A percentile compares a stretch with the other conserved stretches of the same genome.
Conservation (phyloP, 139 green algal genomes). For the Pleodorina starrii region DNA sequence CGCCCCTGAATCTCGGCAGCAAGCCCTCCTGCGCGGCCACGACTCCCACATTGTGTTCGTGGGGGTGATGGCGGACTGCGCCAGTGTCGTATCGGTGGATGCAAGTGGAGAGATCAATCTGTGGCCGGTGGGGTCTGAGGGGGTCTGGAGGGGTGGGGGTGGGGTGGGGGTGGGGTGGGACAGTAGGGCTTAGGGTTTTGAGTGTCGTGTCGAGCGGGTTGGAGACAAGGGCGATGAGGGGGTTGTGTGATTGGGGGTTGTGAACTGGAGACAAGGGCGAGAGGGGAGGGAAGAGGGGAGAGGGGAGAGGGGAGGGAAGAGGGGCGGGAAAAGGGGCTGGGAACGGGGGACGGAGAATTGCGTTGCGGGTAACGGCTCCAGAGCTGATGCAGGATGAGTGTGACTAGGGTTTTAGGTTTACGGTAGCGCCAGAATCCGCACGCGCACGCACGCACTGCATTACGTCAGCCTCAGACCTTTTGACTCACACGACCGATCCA, state of each 20-base stretch:
- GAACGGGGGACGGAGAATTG: background rate
- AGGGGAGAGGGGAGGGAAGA: background rate
- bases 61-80: constrained; percentile 62
- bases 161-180: background rate
- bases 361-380: too few relatives aligned
- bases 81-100: constrained; percentile 59
- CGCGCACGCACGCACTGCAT: too few relatives aligned
- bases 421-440: too few relatives aligned
- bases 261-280: too few relatives aligned
- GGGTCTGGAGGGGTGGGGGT: background rate
- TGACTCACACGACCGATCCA: too few relatives aligned
- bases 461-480: too few relatives aligned
- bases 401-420: too few relatives aligned
- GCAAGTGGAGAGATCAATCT: constrained; percentile 39
- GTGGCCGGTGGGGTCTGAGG: constrained; percentile 34
- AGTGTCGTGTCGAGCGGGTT: too few relatives aligned
- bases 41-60: constrained; percentile 56
- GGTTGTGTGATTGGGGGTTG: too few relatives aligned
- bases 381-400: too few relatives aligned
- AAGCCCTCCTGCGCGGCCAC: constrained; percentile 66
- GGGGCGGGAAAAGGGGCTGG: background rate
- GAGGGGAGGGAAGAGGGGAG: background rate
- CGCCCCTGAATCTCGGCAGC: background rate
- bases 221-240: background rate
- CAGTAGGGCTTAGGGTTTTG: background rate